Conservation (phyloP, 495 filamentous ascomycete species). For the Hypoxylon rickii region DNA sequence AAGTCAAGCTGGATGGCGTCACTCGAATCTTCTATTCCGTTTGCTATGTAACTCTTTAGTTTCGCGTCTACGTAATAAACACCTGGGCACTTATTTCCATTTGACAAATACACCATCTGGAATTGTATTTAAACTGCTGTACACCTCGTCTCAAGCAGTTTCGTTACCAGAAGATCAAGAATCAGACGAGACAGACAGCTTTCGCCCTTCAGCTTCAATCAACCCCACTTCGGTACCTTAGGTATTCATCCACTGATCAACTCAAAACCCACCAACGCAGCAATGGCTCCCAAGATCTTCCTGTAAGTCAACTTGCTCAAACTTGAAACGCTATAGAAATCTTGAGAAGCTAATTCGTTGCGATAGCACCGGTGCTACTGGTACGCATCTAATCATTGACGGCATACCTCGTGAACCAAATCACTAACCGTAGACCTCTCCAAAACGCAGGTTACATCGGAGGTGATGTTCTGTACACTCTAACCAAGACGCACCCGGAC, state of each 20-base stretch:
- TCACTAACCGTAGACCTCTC: background rate
- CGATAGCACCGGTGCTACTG: constrained; percentile 45
- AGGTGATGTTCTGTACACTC: constrained; percentile 67
- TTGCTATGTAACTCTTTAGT: constrained; percentile 11
- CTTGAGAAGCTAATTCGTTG: constrained; percentile 11
- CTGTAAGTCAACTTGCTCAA: constrained; percentile 35
- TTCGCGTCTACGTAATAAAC: no score
- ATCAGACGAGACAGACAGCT: no score
- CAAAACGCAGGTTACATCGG: constrained; percentile 69
- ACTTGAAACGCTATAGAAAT: background rate
- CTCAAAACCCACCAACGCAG: no score
- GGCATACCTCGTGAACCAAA: background rate
- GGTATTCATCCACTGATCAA: background rate
- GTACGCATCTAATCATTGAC: constrained; percentile 25
- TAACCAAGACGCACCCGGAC: constrained; percentile 67
- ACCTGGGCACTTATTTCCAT: no score
- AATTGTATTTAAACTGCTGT: no score
- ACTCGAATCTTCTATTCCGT: background rate
- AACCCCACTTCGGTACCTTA: background rate
- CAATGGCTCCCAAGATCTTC: constrained; percentile 46
- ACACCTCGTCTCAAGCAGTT: no score
- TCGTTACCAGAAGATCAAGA: no score
- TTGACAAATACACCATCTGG: no score
- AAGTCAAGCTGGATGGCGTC: constrained; percentile 11
- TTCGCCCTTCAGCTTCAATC: no score